These are phyloP conservation scores for Claviceps sp. DNA, from an alignment of 2,329 filamentous ascomycete genomes.

Conservation along the genomic window DNA sequence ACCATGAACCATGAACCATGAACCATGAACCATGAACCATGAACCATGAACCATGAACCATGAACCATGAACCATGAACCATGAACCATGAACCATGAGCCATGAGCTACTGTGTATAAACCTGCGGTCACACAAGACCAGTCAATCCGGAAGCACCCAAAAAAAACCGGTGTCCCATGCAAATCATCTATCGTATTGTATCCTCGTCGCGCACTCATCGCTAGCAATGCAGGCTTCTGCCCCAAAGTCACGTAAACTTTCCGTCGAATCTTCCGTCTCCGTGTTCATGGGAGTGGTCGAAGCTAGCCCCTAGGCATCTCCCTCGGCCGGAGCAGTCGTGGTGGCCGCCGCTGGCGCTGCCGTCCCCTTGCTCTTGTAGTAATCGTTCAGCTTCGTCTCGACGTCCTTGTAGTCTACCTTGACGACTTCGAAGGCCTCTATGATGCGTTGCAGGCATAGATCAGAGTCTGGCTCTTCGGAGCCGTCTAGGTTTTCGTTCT, in stretches of 20 bases:
- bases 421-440: constrained; percentile 53
- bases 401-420: constrained; percentile 67
- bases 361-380: constrained; percentile 31
- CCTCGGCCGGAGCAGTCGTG: constrained; percentile 3
- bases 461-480: constrained; percentile 51
- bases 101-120: background rate
- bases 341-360: no score
- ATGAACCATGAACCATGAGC: constrained; percentile 2
- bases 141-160: background rate
- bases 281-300: background rate
- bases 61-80: no score
- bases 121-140: background rate
- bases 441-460: constrained; percentile 56
- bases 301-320: constrained; percentile 10
- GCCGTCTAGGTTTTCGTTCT: constrained; percentile 67
- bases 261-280: background rate
- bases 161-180: background rate
- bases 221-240: background rate
- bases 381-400: constrained; percentile 54
- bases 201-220: background rate
- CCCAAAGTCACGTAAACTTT: background rate
- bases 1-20: no score
- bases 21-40: no score
- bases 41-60: no score
- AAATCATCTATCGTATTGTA: background rate